These are phyloP conservation scores for Cladophialophora exuberans DNA, from an alignment of 2,329 filamentous ascomycete genomes.

Conservation along the genomic window DNA sequence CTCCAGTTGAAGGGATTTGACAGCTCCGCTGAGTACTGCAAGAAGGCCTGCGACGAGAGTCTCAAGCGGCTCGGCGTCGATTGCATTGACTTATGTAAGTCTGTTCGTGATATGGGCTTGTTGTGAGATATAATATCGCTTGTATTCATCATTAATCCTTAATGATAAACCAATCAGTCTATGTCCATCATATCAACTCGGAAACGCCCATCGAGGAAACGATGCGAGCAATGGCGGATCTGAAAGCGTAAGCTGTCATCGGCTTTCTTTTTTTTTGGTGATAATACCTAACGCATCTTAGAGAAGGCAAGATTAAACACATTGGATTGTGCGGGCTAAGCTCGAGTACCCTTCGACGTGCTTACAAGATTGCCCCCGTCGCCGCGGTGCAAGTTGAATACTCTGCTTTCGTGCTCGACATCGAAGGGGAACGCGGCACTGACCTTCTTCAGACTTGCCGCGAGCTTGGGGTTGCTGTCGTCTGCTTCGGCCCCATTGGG, in stretches of 20 bases:
- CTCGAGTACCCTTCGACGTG: slow-evolving; percentile 55
- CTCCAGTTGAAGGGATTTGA: slow-evolving; percentile 34
- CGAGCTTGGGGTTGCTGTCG: slow-evolving; percentile 30
- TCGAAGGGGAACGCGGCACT: slow-evolving; percentile 16
- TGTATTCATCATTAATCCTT: too few relatives aligned
- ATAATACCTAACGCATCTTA: not conserved
- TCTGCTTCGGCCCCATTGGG: slow-evolving; percentile 25
- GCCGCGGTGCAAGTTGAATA: slow-evolving; percentile 60
- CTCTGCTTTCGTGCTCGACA: slow-evolving; percentile 47
- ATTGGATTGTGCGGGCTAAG: slow-evolving; percentile 60
- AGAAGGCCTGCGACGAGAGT: slow-evolving; percentile 40
- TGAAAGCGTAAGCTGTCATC: slow-evolving; percentile 39
- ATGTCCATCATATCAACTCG: slow-evolving; percentile 47
- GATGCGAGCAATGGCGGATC: slow-evolving; percentile 46
- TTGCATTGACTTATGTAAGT: slow-evolving; percentile 42
- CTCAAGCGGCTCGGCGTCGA: slow-evolving; percentile 42
- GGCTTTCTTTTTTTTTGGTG: not conserved
- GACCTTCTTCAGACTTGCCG: slow-evolving; percentile 26
- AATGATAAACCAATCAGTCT: slow-evolving; percentile 35
- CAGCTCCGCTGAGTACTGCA: slow-evolving; percentile 43
- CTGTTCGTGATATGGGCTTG: not conserved
- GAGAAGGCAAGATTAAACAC: slow-evolving; percentile 60
- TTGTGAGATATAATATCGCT: too few relatives aligned
- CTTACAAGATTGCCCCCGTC: slow-evolving; percentile 54
- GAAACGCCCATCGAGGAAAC: slow-evolving; percentile 50